Conservation (phyloP, 208 protist genomes). For the Trypanosoma platydactyli region DNA sequence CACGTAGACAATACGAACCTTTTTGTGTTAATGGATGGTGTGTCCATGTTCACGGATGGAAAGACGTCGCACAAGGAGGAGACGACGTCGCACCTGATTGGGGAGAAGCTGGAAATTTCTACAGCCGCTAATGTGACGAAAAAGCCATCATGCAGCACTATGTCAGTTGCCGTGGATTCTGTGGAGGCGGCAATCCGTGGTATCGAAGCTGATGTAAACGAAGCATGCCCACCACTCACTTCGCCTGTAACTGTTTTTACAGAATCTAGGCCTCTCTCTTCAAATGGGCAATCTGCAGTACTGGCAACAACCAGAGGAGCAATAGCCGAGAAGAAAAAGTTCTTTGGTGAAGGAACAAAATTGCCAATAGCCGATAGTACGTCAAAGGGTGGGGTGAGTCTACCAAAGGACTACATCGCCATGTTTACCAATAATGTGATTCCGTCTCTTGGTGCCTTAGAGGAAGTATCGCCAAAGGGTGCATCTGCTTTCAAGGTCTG, state of each 20-base stretch:
- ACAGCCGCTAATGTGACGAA: not conserved
- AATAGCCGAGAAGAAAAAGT: not conserved
- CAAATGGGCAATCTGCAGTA: not conserved
- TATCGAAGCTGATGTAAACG: constrained; percentile 52
- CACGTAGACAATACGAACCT: constrained; percentile 90
- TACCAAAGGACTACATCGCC: constrained; percentile 25
- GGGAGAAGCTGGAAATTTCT: constrained; percentile 9
- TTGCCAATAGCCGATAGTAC: too few relatives aligned
- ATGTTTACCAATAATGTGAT: constrained; percentile 34
- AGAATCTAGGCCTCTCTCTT: not conserved
- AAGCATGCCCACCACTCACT: not conserved
- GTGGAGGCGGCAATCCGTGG: constrained; percentile 78
- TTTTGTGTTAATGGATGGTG: constrained; percentile 85
- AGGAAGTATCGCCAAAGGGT: too few relatives aligned
- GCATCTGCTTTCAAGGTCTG: constrained; percentile 1
- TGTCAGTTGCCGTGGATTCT: constrained; percentile 42
- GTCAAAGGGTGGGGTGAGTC: not conserved
- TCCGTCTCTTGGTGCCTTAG: not conserved
- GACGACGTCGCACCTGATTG: constrained; percentile 38
- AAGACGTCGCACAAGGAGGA: constrained; percentile 71
- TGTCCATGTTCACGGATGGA: constrained; percentile 86
- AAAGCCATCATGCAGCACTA: not conserved
- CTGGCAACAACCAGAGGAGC: not conserved
- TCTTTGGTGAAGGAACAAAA: too few relatives aligned
- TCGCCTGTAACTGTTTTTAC: not conserved